Evolutionary conservation across 2,329 filamentous ascomycete species (phyloP).

Genomic region (Parastagonospora nodorum): DNA sequence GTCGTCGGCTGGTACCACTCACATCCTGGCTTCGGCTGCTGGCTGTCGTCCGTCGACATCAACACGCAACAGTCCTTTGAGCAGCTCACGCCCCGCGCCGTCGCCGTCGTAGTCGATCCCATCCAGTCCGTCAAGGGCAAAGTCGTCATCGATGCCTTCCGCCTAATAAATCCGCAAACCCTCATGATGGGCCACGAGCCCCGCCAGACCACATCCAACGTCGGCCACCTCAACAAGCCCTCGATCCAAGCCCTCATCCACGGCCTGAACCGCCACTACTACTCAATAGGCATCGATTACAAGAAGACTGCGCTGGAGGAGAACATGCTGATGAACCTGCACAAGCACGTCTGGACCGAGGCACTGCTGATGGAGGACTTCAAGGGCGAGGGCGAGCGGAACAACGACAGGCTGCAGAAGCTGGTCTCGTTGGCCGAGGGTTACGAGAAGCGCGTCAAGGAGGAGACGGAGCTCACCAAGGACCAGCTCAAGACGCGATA

Average conservation of each 20-base stretch:
- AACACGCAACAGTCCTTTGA: conserved; percentile 99
- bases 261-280: conserved; percentile 97
- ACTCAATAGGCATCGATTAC: conserved; percentile 98
- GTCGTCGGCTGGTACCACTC: conserved; percentile 99
- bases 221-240: conserved; percentile 98
- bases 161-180: conserved; percentile 95
- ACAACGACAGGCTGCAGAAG: conserved; percentile 83
- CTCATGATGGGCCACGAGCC: conserved; percentile 98
- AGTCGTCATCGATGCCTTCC: conserved; percentile 98
- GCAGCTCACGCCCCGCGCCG: conserved; percentile 93
- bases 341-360: conserved; percentile 99
- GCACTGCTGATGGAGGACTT: conserved; percentile 97
- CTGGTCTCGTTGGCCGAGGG: conserved; percentile 90
- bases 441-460: conserved; percentile 98
- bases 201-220: conserved; percentile 94
- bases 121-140: conserved; percentile 99
- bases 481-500: conserved; percentile 99
- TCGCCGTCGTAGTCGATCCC: conserved; percentile 96
- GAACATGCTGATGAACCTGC: conserved; percentile 99
- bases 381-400: conserved; percentile 78
- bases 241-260: conserved; percentile 99
- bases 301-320: conserved; percentile 96
- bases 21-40: conserved; percentile 98
- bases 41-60: conserved; percentile 98
- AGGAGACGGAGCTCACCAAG: conserved; percentile 95